Base-by-base conservation (phyloP, 257 asterid genomes). In the Solanum boliviense region DNA sequence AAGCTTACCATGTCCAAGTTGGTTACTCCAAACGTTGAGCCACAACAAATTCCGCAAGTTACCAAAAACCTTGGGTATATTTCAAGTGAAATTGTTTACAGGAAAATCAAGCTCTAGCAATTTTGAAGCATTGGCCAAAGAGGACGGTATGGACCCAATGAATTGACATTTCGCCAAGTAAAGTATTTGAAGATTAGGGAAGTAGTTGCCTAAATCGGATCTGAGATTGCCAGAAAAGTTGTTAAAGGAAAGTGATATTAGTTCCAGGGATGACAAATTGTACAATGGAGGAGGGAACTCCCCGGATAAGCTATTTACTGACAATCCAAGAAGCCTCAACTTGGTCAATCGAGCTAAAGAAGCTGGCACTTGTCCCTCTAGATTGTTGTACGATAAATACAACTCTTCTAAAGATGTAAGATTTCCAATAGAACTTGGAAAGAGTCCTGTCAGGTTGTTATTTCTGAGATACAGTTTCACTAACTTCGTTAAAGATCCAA, bases 401-500 rank as follows among this genome's bases (percentile, higher is more conserved):
- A 93, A 76, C 88, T 87, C 91, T 39, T 85, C 35, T 10, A 91
- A 81, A 86, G 89, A 89, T 1, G 96, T 87, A 44, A 93, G 92
- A 35, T 93, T 93, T 48, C 95, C 96, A 38, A 92, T 56, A 44
- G 95, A 90, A 84, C 91, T 83, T 12, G 93, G 94, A 21, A 92
- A 39, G 9, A 29, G 85, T 87, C 96, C 93, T 67, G 93, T 90
- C 34, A 93, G 89, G 62, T 91, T 91, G 91, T 92, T 93, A 91
- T 39, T 91, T 83, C 87, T 91, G 32, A 93, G 88, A 86, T 86
- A 83, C 86, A 89, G 86, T 36, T 4, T 73, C 11, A 12, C 84
- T 38, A 87, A 88, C 87, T 83, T 86, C 18, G 65, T n/a, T 41
- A 90, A 38, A 5, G 82, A 85, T 39, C 89, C 89, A 46, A 90